Base-by-base conservation (phyloP, 768 basidiomycete species). In the Thelephora aurantiotincta region DNA sequence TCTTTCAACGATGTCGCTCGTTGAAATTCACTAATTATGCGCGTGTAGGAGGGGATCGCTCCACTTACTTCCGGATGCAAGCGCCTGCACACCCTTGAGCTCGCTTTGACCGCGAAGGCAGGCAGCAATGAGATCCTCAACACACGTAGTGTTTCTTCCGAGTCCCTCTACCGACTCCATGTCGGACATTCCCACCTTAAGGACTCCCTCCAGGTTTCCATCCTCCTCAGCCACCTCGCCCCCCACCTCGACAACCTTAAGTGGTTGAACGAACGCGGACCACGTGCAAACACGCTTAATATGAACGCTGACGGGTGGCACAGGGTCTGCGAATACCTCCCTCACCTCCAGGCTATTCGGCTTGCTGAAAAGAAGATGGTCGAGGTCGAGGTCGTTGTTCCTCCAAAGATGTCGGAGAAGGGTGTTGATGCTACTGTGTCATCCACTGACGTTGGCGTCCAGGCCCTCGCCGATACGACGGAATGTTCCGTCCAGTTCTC, bases 181-280 rank as follows among this genome's bases (percentile, higher is more conserved):
- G 69, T 85, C 43, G 83, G 85, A 16, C 81, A 87, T 62, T 87
- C 84, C 35, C 79, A 75, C 72, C 69, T 78, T 48, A 64, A 65
- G 48, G 81, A 87, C 55, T 73, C 79, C n/a, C 70, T 88, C 48
- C 77, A 78, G 49, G 68, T 75, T 18, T 71, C 82, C 23, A 77
- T 87, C 54, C 70, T 82, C 49, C 70, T 88, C 51, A 87, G 84
- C 61, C 84, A 88, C 60, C 63, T 88, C 46, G 75, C 79, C n/a
- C 83, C 85, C 35, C 66, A 69, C 56, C 67, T 85, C 41, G 82
- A 86, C 57, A 68, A 63, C 22, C 61, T 88, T 45, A 82, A 78
- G 61, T 86, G 75, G 75, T 86, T 85, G 69, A 76, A 80, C 55
- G 82, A 84, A 56, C 81, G 79, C 63, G 85, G 76, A 55, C 26